phyloP scores from a whole-genome alignment of 225 moss, liverwort and hornwort species.

The Sphagnum tenellum region DNA sequence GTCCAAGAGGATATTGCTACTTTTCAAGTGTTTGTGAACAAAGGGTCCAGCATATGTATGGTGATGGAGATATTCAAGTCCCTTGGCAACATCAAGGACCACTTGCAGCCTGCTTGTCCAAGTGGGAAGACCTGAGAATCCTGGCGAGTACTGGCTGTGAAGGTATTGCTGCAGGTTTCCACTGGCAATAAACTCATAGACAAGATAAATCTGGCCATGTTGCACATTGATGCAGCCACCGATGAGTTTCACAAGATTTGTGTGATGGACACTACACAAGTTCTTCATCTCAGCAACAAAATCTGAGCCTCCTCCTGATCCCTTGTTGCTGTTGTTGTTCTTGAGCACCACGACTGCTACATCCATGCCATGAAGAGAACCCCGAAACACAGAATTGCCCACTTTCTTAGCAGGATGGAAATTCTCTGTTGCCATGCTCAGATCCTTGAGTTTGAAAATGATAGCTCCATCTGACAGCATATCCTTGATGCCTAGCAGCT shows the following conservation, averaged over 20 bases:
- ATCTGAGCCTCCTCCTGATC: no score
- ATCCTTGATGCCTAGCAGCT: conserved; percentile 39
- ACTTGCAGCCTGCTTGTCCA: conserved; percentile 65
- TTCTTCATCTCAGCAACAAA: conserved; percentile 60
- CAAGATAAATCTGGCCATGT: conserved; percentile 20
- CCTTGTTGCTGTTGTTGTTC: conserved; percentile 20
- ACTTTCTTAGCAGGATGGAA: conserved; percentile 50
- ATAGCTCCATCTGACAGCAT: conserved; percentile 67
- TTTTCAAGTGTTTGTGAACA: conserved; percentile 81
- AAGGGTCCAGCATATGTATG: conserved; percentile 38
- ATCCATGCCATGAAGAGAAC: conserved; percentile 31
- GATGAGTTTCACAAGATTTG: conserved; percentile 54
- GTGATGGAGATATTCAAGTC: conserved; percentile 83
- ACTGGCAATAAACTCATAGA: conserved; percentile 55
- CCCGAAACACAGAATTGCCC: conserved; percentile 59
- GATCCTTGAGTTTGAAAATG: conserved; percentile 66
- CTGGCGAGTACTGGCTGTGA: conserved; percentile 40
- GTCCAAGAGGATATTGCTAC: conserved; percentile 69
- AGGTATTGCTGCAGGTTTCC: conserved; percentile 70
- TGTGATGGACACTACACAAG: conserved; percentile 71
- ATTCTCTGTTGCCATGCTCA: conserved; percentile 65
- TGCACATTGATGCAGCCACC: conserved; percentile 66
- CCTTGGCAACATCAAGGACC: conserved; percentile 74
- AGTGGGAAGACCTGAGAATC: conserved; percentile 43
- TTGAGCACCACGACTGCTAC: conserved; percentile 68